Conservation (phyloP, 495 filamentous ascomycete species). For the Hyaloscypha finlandica region DNA sequence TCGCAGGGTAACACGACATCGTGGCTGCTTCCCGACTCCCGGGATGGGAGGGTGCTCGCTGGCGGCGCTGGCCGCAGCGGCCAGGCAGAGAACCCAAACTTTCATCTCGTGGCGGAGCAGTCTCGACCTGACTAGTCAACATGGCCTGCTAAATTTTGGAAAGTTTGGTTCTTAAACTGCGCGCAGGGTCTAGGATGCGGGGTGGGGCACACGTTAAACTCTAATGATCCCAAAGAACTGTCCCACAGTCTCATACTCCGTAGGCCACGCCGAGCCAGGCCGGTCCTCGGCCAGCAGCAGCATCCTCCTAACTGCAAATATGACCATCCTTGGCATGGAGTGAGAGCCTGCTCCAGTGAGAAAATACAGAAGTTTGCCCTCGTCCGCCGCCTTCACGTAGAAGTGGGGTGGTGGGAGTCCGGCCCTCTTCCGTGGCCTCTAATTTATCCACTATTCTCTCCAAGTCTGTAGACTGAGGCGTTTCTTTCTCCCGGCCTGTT, state of each 20-base stretch:
- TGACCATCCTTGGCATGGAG: not conserved
- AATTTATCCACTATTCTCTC: not conserved
- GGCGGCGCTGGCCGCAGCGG: not conserved
- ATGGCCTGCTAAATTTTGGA: not conserved
- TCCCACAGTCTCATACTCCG: not conserved
- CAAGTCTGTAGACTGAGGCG: not conserved
- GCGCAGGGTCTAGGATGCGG: not conserved
- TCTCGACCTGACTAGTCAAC: not conserved
- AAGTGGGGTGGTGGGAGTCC: not conserved
- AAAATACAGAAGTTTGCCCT: not conserved
- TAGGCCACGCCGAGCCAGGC: not conserved
- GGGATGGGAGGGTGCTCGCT: not conserved
- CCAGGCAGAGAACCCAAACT: not conserved
- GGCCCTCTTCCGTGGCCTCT: not conserved
- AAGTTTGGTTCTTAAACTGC: not conserved
- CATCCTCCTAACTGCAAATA: not conserved
- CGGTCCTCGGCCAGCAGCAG: not conserved
- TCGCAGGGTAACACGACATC: not conserved
- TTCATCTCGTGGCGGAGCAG: not conserved
- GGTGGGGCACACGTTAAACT: not conserved
- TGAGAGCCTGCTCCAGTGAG: not conserved
- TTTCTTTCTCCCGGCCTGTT: not conserved
- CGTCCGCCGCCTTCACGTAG: not conserved
- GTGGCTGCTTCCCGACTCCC: not conserved
- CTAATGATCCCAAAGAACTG: not conserved